Base-by-base conservation (phyloP, 257 asterid species). In the Solanum corneliomulleri region DNA sequence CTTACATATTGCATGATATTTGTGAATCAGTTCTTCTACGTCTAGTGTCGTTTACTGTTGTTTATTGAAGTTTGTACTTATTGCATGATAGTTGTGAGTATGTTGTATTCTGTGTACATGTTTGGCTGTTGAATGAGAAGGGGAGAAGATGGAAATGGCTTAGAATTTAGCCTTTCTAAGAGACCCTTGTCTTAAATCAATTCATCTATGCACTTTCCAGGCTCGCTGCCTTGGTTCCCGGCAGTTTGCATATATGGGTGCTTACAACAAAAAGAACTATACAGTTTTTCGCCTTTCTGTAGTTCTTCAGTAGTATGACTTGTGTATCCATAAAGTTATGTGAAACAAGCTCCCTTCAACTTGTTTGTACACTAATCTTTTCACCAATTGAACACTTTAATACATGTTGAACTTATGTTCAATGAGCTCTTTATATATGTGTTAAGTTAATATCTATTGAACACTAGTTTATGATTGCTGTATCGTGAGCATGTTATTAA, bases 141-240 rank as follows among this genome's bases (percentile, higher is more conserved):
- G 85, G 88, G 31, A 86, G 37, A 60, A 71, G 52, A 69, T 18
- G 31, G 85, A 72, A 74, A 71, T 47, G 87, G 64, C 85, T 52
- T 15, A 23, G 18, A 23, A 64, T 33, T 78, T 87, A 33, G 86
- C 88, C 80, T 49, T 87, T 89, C 77, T 62, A 52, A 39, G 45
- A 60, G 47, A 41, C 88, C 91, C 88, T 87, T 87, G 87, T 89
- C 91, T 66, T 31, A 89, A n/a, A 89, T 78, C 49, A 81, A 80
- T 69, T 21, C 4, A 56, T 42, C 31, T 58, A 27, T 29, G 80
- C 91, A 84, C 89, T 85, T 84, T 85, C 89, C 88, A 25, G 87
- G 89, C 89, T 76, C 11, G n/a, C 88, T 78, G 88, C 42, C 23
- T 77, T 35, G 66, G 39, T 44, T 85, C 9, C 71, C 12, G 5